These are phyloP conservation scores for Ilex asprella DNA, from an alignment of 257 asterid species.

Conservation along the genomic window DNA sequence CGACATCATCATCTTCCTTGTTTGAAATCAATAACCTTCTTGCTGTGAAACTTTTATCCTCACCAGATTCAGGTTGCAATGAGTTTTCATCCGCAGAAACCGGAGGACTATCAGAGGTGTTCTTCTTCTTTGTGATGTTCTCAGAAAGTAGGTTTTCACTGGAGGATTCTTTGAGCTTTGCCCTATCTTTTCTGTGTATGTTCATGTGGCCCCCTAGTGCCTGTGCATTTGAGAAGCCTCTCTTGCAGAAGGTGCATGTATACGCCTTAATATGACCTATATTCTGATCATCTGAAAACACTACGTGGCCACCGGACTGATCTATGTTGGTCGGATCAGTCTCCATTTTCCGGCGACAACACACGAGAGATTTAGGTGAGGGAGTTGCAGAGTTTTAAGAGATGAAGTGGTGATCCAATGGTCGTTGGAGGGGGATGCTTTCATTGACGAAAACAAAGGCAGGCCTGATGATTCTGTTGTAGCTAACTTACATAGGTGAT, in stretches of 20 bases:
- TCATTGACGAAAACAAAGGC: conserved; percentile 16
- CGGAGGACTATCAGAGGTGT: conserved; percentile 7
- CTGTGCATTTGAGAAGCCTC: conserved; percentile 69
- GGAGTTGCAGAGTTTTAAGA: not conserved
- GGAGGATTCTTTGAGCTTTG: conserved; percentile 40
- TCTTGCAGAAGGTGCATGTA: conserved; percentile 52
- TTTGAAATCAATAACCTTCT: conserved; percentile 6
- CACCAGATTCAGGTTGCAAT: conserved; percentile 6
- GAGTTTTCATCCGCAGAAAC: not conserved
- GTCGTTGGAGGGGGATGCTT: conserved; percentile 27
- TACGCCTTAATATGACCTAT: conserved; percentile 26
- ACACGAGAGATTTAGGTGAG: not conserved
- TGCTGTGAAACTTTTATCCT: conserved; percentile 8
- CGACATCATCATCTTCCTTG: conserved; percentile 4
- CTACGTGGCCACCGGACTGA: conserved; percentile 16
- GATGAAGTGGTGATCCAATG: conserved; percentile 20
- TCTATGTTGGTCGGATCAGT: conserved; percentile 22
- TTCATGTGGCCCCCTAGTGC: conserved; percentile 87
- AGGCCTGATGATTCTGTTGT: conserved; percentile 29
- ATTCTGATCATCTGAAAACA: conserved; percentile 16
- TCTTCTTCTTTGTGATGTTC: conserved; percentile 12
- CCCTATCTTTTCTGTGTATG: conserved; percentile 67
- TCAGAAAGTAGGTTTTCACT: conserved; percentile 21
- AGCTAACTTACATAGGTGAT: too few relatives aligned
- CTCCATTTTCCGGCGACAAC: conserved; percentile 18